Percentiles rank a stretch among this genome's conserved stretches.
These are phyloP conservation scores for Aegilops umbellulata DNA, from an alignment of 176 grass and related monocot species.

Conservation along the genomic window DNA sequence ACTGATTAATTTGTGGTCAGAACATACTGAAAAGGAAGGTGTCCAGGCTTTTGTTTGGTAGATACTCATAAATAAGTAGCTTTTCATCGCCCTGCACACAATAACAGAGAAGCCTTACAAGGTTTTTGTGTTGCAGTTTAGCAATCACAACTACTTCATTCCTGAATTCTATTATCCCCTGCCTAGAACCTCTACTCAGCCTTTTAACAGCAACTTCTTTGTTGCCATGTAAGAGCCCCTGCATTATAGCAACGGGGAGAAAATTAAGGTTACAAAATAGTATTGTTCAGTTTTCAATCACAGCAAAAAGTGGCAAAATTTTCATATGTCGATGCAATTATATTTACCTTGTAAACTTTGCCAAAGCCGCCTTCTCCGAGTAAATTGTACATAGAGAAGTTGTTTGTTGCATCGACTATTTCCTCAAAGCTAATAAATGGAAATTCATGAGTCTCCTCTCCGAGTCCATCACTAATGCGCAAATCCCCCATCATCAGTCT, in stretches of 20 bases:
- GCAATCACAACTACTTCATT: slow-evolving; percentile 30
- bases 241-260: not conserved
- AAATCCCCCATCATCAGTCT: not conserved
- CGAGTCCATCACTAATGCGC: not conserved
- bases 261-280: not conserved
- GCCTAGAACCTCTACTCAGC: slow-evolving; percentile 32
- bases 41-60: slow-evolving; percentile 35
- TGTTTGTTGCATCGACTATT: slow-evolving; percentile 14
- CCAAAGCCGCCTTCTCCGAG: slow-evolving; percentile 51
- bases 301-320: not conserved
- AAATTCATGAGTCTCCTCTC: not conserved
- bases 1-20: not conserved
- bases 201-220: slow-evolving; percentile 50
- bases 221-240: slow-evolving; percentile 25
- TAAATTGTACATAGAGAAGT: slow-evolving; percentile 31
- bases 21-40: slow-evolving; percentile 26
- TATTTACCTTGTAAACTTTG: slow-evolving; percentile 52
- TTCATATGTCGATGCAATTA: not conserved
- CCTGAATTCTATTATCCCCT: slow-evolving; percentile 34
- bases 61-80: slow-evolving; percentile 35
- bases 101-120: slow-evolving; percentile 30
- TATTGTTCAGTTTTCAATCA: not conserved
- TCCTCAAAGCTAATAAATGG: slow-evolving; percentile 29
- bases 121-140: slow-evolving; percentile 33
- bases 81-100: slow-evolving; percentile 37